phyloP scores from a whole-genome alignment of 2,329 filamentous ascomycete species.

The Clarireedia paspali region DNA sequence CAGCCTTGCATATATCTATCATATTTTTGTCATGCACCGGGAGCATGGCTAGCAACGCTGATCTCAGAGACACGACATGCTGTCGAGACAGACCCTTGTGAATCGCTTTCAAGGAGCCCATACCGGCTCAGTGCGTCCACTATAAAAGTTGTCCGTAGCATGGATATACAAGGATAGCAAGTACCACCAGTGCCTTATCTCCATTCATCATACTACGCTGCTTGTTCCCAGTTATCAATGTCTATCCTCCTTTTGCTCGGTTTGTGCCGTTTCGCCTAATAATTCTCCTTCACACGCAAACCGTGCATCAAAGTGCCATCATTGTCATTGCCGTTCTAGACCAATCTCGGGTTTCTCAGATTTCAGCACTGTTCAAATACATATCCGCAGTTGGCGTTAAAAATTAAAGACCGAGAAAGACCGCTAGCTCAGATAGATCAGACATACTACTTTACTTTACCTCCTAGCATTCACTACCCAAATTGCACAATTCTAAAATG shows the following conservation, averaged over 20 bases:
- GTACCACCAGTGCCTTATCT: slow-evolving; percentile 6
- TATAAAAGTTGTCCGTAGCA: slow-evolving; percentile 1
- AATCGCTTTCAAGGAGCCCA: slow-evolving; percentile 3
- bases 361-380: slow-evolving; percentile 4
- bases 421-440: not conserved
- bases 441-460: not conserved
- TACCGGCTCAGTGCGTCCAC: not conserved
- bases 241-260: not conserved
- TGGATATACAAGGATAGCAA: slow-evolving; percentile 9
- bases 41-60: slow-evolving; percentile 7
- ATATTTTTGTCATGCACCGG: slow-evolving; percentile 3
- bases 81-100: slow-evolving; percentile 1
- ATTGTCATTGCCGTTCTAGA: not conserved
- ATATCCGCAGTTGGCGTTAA: slow-evolving; percentile 4
- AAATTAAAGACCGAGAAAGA: slow-evolving; percentile 7
- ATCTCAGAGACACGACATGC: slow-evolving; percentile 9
- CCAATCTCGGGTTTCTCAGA: not conserved
- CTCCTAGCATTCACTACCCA: too few species aligned
- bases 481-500: too few species aligned
- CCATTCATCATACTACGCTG: not conserved
- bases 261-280: slow-evolving; percentile 9
- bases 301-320: slow-evolving; percentile 7
- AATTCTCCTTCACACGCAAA: slow-evolving; percentile 8
- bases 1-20: slow-evolving; percentile 11
- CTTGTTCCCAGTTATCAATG: slow-evolving; percentile 4